A percentile compares a stretch with the other conserved stretches of the same genome.
phyloP scores from a whole-genome alignment of 2,329 filamentous ascomycete species.

The Hirsutella thompsonii region DNA sequence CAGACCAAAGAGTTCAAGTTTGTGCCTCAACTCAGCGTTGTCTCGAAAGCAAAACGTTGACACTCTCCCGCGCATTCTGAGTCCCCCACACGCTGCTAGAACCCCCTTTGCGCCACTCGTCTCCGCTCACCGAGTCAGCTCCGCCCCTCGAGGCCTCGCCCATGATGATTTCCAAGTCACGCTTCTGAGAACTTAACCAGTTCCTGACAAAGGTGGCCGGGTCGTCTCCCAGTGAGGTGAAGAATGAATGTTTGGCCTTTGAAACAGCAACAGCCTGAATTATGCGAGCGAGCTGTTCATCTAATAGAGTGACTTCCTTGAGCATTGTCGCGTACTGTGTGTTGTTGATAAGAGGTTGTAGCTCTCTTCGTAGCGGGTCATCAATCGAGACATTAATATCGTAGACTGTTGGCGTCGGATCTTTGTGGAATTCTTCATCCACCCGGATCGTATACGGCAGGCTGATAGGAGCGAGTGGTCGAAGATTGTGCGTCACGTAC shows the following conservation, averaged over 20 bases:
- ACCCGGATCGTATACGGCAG: constrained; percentile 89
- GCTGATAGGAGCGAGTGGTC: constrained; percentile 66
- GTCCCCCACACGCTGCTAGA: constrained; percentile 42
- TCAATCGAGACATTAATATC: constrained; percentile 78
- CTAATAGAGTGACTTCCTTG: constrained; percentile 61
- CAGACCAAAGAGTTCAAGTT: not conserved
- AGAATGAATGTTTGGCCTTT: constrained; percentile 85
- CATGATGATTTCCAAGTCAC: constrained; percentile 77
- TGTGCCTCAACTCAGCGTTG: constrained; percentile 22
- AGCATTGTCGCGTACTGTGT: constrained; percentile 59
- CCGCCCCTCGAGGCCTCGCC: constrained; percentile 63
- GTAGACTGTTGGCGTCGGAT: constrained; percentile 71
- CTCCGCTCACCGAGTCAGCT: constrained; percentile 39
- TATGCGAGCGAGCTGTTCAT: constrained; percentile 75
- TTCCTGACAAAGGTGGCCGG: constrained; percentile 73
- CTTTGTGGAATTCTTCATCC: constrained; percentile 67
- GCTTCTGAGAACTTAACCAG: constrained; percentile 85
- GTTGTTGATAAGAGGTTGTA: constrained; percentile 54
- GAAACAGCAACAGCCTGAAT: constrained; percentile 73
- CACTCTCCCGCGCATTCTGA: constrained; percentile 47
- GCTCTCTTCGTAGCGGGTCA: constrained; percentile 61
- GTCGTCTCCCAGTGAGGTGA: constrained; percentile 64
- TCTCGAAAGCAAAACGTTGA: constrained; percentile 46
- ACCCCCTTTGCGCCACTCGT: constrained; percentile 57
- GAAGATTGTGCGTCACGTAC: constrained; percentile 66